Evolutionary conservation across 139 green algal species (phyloP).

Genomic region (Coccomyxa sp.): DNA sequence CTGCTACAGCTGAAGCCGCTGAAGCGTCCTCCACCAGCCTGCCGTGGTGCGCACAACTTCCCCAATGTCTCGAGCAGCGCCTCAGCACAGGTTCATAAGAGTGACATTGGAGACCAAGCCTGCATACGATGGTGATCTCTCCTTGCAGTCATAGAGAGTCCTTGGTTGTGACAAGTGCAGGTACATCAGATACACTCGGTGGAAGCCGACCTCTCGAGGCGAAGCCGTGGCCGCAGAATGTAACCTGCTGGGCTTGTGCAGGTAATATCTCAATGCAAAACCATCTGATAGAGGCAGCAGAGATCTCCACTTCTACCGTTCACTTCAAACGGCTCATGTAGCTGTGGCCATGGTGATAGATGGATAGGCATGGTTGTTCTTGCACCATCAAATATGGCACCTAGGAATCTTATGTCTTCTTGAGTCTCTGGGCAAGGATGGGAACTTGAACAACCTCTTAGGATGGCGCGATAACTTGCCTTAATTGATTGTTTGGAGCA

Average conservation of each 20-base stretch:
- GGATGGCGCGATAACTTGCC: too few relatives aligned
- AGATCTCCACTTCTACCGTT: too few relatives aligned
- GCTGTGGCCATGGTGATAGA: neutral
- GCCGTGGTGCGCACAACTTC: neutral
- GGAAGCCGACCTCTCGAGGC: slow-evolving; percentile 41
- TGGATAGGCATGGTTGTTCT: neutral
- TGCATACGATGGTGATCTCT: neutral
- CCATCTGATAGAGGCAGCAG: neutral
- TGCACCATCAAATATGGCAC: neutral
- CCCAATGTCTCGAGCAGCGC: neutral
- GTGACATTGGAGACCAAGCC: neutral
- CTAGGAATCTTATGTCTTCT: neutral
- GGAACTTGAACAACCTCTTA: too few relatives aligned
- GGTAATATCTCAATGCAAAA: too few relatives aligned
- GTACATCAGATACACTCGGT: slow-evolving; percentile 34
- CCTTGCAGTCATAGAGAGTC: too few relatives aligned
- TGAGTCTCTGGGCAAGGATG: too few relatives aligned
- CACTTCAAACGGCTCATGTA: neutral
- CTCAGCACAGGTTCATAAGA: neutral
- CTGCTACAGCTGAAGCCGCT: neutral
- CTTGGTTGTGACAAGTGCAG: slow-evolving; percentile 14
- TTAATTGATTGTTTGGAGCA: too few relatives aligned
- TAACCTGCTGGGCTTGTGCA: slow-evolving; percentile 31
- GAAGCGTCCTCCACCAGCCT: neutral
- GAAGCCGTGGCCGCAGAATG: slow-evolving; percentile 43